Percentiles rank a stretch among this genome's conserved stretches.
phyloP scores from a whole-genome alignment of 78 protist genomes.

The Dictyostelium intermedium region DNA sequence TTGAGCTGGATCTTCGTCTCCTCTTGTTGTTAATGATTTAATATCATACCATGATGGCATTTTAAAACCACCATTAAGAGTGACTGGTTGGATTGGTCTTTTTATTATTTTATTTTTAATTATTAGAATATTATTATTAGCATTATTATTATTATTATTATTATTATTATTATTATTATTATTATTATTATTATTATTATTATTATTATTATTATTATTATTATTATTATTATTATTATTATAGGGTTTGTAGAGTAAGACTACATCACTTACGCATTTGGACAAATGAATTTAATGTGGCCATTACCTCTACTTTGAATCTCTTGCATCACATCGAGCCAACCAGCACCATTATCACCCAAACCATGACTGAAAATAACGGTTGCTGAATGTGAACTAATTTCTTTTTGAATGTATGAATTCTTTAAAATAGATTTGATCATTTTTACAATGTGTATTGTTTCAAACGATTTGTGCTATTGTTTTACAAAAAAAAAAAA shows the following conservation, averaged over 20 bases:
- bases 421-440: neutral
- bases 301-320: neutral
- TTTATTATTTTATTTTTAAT: neutral
- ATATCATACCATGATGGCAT: constrained; percentile 79
- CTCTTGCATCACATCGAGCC: constrained; percentile 9
- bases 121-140: neutral
- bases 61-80: constrained; percentile 41
- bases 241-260: no score
- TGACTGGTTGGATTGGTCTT: constrained; percentile 54
- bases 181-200: neutral
- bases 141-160: neutral
- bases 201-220: neutral
- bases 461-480: no score
- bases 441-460: no score
- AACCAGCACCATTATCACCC: constrained; percentile 53
- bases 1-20: constrained; percentile 35
- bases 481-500: no score
- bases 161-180: neutral
- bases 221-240: neutral
- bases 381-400: neutral
- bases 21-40: constrained; percentile 27
- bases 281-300: constrained; percentile 36
- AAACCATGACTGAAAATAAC: constrained; percentile 53
- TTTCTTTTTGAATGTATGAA: neutral
- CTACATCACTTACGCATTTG: constrained; percentile 27